Evolutionary conservation across 1,284 basidiomycete species (phyloP).

Genomic region (Apiotrichum mycotoxinovorans): DNA sequence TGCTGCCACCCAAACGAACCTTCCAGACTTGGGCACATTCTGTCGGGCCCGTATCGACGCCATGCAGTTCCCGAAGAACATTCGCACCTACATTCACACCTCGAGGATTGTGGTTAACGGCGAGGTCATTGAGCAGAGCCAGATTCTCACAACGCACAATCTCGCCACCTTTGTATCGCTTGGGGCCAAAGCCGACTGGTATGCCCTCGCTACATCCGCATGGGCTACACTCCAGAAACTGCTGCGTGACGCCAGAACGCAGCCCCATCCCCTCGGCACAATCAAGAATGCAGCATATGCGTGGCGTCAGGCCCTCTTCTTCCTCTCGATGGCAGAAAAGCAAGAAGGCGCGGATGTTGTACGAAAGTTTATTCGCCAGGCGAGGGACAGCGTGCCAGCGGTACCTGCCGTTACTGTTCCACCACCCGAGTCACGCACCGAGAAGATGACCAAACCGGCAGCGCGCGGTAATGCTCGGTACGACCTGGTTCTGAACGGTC

Average conservation of each 20-base stretch:
- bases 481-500: background rate
- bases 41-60: background rate
- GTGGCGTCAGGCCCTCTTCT: conserved; percentile 13
- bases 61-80: background rate
- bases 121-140: conserved; percentile 10
- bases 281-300: conserved; percentile 14
- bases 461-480: background rate
- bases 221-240: background rate
- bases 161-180: background rate
- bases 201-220: background rate
- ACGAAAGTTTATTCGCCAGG: background rate
- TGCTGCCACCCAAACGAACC: background rate
- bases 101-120: conserved; percentile 1
- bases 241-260: background rate
- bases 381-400: background rate
- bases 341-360: background rate
- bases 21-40: background rate
- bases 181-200: conserved; percentile 1
- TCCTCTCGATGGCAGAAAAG: background rate
- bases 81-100: background rate
- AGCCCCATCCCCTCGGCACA: background rate
- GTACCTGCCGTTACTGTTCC: no score
- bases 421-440: background rate
- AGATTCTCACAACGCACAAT: conserved; percentile 15
- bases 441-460: background rate